phyloP scores from a whole-genome alignment of 306 rosid genomes.

The Quercus parvula region DNA sequence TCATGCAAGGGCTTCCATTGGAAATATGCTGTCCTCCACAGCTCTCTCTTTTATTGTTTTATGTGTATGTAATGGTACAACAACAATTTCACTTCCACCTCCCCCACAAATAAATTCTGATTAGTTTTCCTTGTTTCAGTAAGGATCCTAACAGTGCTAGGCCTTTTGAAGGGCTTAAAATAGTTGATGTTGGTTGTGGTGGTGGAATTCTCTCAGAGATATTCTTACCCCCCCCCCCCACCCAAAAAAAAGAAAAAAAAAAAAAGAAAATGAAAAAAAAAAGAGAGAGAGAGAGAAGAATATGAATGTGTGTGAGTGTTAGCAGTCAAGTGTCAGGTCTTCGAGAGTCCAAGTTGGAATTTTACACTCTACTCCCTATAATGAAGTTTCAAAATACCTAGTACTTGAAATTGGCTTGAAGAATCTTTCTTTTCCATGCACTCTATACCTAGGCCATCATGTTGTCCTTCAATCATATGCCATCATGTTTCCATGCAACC shows the following conservation, averaged over 20 bases:
- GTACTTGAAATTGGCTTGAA: background rate
- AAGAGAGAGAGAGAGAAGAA: no score
- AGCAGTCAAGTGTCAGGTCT: no score
- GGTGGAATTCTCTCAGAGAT: slow-evolving; percentile 97
- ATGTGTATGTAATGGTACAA: background rate
- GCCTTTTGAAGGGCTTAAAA: slow-evolving; percentile 83
- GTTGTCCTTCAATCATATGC: background rate
- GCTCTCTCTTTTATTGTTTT: background rate
- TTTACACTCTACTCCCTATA: background rate
- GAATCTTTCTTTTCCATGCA: background rate
- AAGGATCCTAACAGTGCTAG: slow-evolving; percentile 62
- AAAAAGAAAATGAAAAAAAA: no score
- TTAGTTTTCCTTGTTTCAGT: slow-evolving; percentile 47
- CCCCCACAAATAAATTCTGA: background rate
- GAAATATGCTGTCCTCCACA: background rate
- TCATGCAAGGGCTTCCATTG: background rate
- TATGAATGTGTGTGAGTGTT: no score
- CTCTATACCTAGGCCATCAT: background rate
- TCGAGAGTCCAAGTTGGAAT: background rate
- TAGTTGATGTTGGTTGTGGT: slow-evolving; percentile 93
- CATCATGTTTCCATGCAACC: background rate
- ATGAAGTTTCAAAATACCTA: background rate
- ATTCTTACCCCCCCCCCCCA: no score
- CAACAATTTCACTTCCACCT: no score
- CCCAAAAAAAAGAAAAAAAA: no score